A percentile compares a stretch with the other conserved stretches of the same genome.
Conservation (phyloP, 768 basidiomycete species). For the Cubamyces lactineus region DNA sequence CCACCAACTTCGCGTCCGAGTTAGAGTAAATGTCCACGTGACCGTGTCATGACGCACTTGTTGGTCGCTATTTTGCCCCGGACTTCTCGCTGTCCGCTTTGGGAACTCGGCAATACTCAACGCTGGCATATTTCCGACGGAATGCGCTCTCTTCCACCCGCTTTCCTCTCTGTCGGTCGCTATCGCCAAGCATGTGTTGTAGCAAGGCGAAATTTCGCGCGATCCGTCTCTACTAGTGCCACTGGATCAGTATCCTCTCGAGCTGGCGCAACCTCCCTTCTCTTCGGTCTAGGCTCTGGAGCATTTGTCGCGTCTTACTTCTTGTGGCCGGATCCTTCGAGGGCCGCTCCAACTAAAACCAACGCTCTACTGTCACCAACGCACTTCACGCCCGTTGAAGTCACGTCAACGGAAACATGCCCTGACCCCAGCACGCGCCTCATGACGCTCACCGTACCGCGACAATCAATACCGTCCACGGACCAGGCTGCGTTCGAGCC, state of each 20-base stretch:
- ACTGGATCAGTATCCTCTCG: background rate
- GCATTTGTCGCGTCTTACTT: constrained; percentile 52
- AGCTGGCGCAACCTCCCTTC: constrained; percentile 11
- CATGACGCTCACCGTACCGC: constrained; percentile 61
- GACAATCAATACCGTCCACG: constrained; percentile 31
- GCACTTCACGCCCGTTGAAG: constrained; percentile 58
- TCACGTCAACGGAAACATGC: constrained; percentile 54
- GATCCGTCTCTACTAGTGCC: background rate
- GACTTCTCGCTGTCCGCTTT: constrained; percentile 9
- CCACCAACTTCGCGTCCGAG: constrained; percentile 13
- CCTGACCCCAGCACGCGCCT: constrained; percentile 62
- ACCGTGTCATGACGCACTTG: constrained; percentile 7
- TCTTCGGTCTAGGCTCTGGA: constrained; percentile 43
- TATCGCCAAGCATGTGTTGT: too few relatives aligned
- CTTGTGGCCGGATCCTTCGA: constrained; percentile 52
- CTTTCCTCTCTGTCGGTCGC: background rate
- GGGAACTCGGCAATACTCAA: constrained; percentile 26
- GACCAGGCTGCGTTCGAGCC: constrained; percentile 33
- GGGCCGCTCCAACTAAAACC: constrained; percentile 45
- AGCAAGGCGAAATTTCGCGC: background rate
- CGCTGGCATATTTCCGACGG: constrained; percentile 2
- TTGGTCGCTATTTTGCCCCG: constrained; percentile 2
- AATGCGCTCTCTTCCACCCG: constrained; percentile 11
- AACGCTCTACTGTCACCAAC: constrained; percentile 35
- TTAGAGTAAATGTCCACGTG: background rate